These are phyloP conservation scores for Pythium utonaiense DNA, from an alignment of 352 stramenopile genomes.

Conservation along the genomic window DNA sequence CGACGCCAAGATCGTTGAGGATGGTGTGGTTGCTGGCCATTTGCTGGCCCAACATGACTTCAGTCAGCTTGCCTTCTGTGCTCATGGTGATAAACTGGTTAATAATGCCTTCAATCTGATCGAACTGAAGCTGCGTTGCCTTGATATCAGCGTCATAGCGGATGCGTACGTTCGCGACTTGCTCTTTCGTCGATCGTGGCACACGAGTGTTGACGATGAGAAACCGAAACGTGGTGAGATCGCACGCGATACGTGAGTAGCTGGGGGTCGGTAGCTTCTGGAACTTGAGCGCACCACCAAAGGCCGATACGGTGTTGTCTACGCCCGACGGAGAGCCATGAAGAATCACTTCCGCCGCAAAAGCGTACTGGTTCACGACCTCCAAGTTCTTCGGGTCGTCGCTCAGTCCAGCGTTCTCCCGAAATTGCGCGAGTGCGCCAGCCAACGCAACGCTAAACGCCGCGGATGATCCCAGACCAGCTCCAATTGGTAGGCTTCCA, in stretches of 20 bases:
- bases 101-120: constrained; percentile 77
- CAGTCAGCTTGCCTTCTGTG: constrained; percentile 34
- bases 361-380: constrained; percentile 85
- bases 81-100: constrained; percentile 50
- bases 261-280: constrained; percentile 44
- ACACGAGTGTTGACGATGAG: constrained; percentile 91
- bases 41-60: constrained; percentile 37
- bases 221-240: constrained; percentile 75
- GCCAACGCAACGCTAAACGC: constrained; percentile 86
- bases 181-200: constrained; percentile 80
- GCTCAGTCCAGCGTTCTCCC: neutral
- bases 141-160: constrained; percentile 51
- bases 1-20: constrained; percentile 75
- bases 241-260: constrained; percentile 40
- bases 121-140: constrained; percentile 53
- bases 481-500: constrained; percentile 72
- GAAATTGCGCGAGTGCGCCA: constrained; percentile 46
- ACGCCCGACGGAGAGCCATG: constrained; percentile 90
- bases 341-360: constrained; percentile 84
- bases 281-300: constrained; percentile 85
- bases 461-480: constrained; percentile 89
- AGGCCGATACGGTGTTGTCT: constrained; percentile 90
- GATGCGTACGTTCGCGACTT: constrained; percentile 73
- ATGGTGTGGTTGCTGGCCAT: constrained; percentile 77
- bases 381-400: constrained; percentile 25